These are phyloP conservation scores for Thalassiosira livingstoniorum DNA, from an alignment of 352 stramenopile genomes.

Conservation along the genomic window DNA sequence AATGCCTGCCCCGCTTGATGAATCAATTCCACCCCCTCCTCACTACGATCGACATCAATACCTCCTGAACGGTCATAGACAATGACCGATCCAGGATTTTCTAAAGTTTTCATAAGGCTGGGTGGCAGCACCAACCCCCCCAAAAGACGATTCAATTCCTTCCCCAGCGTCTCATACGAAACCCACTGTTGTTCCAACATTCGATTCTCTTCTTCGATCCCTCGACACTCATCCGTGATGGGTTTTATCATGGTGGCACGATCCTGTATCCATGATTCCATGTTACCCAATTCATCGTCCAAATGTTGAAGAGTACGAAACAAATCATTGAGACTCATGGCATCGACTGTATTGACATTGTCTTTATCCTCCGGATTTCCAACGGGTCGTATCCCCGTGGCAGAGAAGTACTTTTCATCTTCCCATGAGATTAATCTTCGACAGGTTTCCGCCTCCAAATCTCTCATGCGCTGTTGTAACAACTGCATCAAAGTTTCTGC, in stretches of 20 bases:
- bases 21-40: slow-evolving; percentile 79
- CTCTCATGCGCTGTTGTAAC: slow-evolving; percentile 79
- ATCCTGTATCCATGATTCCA: slow-evolving; percentile 84
- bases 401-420: slow-evolving; percentile 83
- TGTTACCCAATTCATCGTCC: slow-evolving; percentile 79
- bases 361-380: slow-evolving; percentile 5
- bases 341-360: slow-evolving; percentile 67
- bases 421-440: slow-evolving; percentile 84
- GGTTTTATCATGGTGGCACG: slow-evolving; percentile 82
- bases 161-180: slow-evolving; percentile 77
- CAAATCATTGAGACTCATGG: slow-evolving; percentile 73
- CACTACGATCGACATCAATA: slow-evolving; percentile 75
- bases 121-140: slow-evolving; percentile 72
- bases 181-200: slow-evolving; percentile 86
- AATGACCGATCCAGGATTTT: slow-evolving; percentile 79
- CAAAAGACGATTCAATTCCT: slow-evolving; percentile 77
- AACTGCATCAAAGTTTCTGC: slow-evolving; percentile 72
- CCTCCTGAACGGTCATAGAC: slow-evolving; percentile 71
- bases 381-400: slow-evolving; percentile 36
- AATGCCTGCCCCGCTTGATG: slow-evolving; percentile 77
- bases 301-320: slow-evolving; percentile 78
- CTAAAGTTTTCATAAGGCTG: slow-evolving; percentile 71
- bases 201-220: slow-evolving; percentile 86
- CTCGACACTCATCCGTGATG: slow-evolving; percentile 83
- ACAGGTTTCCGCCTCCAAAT: slow-evolving; percentile 85